A percentile compares a stretch with the other conserved stretches of the same genome.
These are phyloP conservation scores for Plasmopara viticola DNA, from an alignment of 352 stramenopile species.

Conservation along the genomic window DNA sequence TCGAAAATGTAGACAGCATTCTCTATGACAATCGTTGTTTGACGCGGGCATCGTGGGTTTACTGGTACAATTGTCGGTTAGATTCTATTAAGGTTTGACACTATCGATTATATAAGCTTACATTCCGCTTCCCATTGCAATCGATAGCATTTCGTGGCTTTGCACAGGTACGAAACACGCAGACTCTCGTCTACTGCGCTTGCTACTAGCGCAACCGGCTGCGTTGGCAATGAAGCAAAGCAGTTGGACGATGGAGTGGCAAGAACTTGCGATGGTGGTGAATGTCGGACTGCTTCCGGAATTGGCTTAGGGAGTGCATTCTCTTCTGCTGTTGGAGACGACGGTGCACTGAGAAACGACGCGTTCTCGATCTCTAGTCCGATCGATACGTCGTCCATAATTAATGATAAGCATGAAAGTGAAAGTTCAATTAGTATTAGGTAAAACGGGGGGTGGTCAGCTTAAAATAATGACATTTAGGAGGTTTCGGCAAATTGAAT, in stretches of 20 bases:
- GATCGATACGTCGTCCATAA: constrained; percentile 35
- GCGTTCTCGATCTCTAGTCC: constrained; percentile 30
- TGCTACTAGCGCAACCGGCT: constrained; percentile 4
- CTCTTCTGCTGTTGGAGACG: background rate
- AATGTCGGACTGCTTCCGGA: background rate
- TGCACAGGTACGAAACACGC: constrained; percentile 58
- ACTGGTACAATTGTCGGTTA: constrained; percentile 27
- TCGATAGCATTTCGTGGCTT: constrained; percentile 57
- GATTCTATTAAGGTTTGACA: background rate
- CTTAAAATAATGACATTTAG: no score
- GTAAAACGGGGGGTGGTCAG: no score
- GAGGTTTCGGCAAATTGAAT: background rate
- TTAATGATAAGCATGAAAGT: constrained; percentile 12
- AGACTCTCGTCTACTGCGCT: constrained; percentile 38
- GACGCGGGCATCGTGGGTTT: constrained; percentile 63
- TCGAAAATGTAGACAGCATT: constrained; percentile 74
- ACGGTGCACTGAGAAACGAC: constrained; percentile 21
- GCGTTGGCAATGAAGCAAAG: constrained; percentile 3
- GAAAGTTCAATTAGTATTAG: background rate
- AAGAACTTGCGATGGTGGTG: constrained; percentile 1
- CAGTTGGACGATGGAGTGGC: constrained; percentile 3
- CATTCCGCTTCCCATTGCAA: constrained; percentile 77
- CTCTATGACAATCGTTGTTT: constrained; percentile 66
- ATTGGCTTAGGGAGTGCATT: constrained; percentile 3
- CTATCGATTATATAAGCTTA: constrained; percentile 18